Base-by-base conservation (phyloP, 2,329 filamentous ascomycete species). In the Xylariaceae sp. region DNA sequence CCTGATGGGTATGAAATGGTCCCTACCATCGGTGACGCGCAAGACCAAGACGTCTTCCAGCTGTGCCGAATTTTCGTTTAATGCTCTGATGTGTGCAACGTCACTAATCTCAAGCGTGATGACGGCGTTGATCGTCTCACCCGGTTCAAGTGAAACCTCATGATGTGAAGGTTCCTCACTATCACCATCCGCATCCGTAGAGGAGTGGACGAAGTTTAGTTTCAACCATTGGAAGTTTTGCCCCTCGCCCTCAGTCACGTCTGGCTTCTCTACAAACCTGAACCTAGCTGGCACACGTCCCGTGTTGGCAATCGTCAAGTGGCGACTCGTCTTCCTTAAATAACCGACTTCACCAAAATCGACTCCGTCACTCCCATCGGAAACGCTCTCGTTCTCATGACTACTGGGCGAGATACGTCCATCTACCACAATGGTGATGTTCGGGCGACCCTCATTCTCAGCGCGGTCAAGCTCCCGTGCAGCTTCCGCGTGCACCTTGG, bases 31-130 rank as follows among this genome's bases (percentile, higher is more conserved):
- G 9, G 81, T 75, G 4, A 98, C 87, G 1, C 89, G 82, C 8
- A 98, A 73, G 2, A 98, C 84, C 7, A 98, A 71, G 3, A 98
- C 83, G 50, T 97, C 89, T 48, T 97, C 91, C 0, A 98, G 68
- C 7, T 68, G 69, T 3, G 71, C 61, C 2, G 73, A 70, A 13
- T 78, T 80, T 40, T 84, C 73, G 51, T 97, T 97, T 29, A 98
- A 72, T 2, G 74, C 68, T 15, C 78, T 79, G 0, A 88, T 80
- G 15, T 85, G 74, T 0, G 73, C 63, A 3, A 87, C 63, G 34
- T 81, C 76, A 3, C 76, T 74, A 9, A 97, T 73, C 31, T 81
- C 73, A 1, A 86, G 69, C 29, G 83, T 79, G 1, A 98, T 60
- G 13, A 84, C 69, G 1, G 87, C 80, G 37, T 77, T 81, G 3